Conservation (phyloP, 106 monocot genomes). For the Allium sativum region DNA sequence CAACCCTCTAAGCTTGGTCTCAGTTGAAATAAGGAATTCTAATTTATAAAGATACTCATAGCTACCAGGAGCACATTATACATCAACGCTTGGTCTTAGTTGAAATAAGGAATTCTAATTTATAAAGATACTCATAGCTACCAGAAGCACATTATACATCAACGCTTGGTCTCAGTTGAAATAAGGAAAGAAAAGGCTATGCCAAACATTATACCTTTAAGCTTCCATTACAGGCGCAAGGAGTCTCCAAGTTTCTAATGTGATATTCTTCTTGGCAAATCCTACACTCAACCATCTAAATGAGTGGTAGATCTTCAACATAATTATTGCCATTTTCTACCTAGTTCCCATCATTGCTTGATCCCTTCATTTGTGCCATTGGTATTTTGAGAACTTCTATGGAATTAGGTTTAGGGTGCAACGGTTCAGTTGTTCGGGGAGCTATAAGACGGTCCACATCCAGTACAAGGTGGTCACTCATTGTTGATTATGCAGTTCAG, state of each 20-base stretch:
- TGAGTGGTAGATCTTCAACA: slow-evolving; percentile 63
- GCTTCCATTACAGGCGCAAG: slow-evolving; percentile 89
- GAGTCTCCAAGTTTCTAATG: slow-evolving; percentile 68
- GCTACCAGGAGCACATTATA: not conserved
- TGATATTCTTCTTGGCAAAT: slow-evolving; percentile 98
- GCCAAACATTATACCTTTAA: slow-evolving; percentile 43
- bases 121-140: too few relatives aligned
- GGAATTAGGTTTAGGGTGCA: not conserved
- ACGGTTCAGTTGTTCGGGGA: slow-evolving; percentile 3
- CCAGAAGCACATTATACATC: too few relatives aligned
- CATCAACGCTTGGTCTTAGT: not conserved
- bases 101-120: too few relatives aligned
- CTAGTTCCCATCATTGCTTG: not conserved
- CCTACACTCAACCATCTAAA: slow-evolving; percentile 66
- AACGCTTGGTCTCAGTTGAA: too few relatives aligned
- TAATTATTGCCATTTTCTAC: slow-evolving; percentile 3
- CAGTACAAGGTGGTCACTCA: slow-evolving; percentile 19
- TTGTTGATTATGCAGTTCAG: not conserved
- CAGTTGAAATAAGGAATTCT: too few relatives aligned
- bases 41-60: not conserved
- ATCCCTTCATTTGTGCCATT: not conserved
- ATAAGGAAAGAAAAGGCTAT: not conserved
- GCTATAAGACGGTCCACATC: slow-evolving; percentile 13
- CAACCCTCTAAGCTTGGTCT: too few relatives aligned
- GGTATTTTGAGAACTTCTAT: not conserved